Evolutionary conservation across 2,329 filamentous ascomycete genomes (phyloP).

Genomic region (Ustulina deusta): DNA sequence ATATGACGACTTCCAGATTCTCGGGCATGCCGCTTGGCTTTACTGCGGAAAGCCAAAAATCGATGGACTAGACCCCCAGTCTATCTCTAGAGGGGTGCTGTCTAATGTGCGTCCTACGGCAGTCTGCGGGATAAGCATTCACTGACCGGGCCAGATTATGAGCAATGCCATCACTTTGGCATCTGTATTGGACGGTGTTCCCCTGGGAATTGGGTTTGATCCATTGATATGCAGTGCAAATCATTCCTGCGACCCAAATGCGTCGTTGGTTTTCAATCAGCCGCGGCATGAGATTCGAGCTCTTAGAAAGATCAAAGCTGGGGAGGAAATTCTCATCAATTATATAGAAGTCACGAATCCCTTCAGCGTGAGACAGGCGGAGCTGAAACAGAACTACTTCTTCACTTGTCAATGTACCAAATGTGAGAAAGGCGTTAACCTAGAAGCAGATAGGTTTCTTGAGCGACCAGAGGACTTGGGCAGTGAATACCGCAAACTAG

Average conservation of each 20-base stretch:
- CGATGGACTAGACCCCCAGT: slow-evolving; percentile 33
- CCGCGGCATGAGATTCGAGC: slow-evolving; percentile 57
- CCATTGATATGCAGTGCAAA: slow-evolving; percentile 53
- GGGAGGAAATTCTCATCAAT: slow-evolving; percentile 62
- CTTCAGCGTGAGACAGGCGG: slow-evolving; percentile 57
- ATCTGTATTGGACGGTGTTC: slow-evolving; percentile 42
- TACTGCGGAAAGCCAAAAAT: slow-evolving; percentile 42
- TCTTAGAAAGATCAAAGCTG: slow-evolving; percentile 58
- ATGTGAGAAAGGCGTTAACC: slow-evolving; percentile 56
- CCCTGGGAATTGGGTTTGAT: slow-evolving; percentile 46
- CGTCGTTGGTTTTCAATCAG: slow-evolving; percentile 61
- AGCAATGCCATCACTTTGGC: slow-evolving; percentile 39
- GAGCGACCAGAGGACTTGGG: slow-evolving; percentile 41
- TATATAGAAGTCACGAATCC: slow-evolving; percentile 62
- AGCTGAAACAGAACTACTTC: slow-evolving; percentile 59
- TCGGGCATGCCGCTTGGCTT: slow-evolving; percentile 43
- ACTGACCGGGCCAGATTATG: slow-evolving; percentile 41
- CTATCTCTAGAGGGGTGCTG: slow-evolving; percentile 38
- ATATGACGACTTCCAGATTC: slow-evolving; percentile 41
- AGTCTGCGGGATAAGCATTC: not conserved
- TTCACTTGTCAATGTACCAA: slow-evolving; percentile 63
- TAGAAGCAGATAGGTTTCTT: slow-evolving; percentile 56
- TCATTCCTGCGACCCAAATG: slow-evolving; percentile 65
- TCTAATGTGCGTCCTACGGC: slow-evolving; percentile 42
- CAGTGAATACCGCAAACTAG: slow-evolving; percentile 36